phyloP scores from a whole-genome alignment of 306 rosid genomes.

The Adenanthera pavonina region DNA sequence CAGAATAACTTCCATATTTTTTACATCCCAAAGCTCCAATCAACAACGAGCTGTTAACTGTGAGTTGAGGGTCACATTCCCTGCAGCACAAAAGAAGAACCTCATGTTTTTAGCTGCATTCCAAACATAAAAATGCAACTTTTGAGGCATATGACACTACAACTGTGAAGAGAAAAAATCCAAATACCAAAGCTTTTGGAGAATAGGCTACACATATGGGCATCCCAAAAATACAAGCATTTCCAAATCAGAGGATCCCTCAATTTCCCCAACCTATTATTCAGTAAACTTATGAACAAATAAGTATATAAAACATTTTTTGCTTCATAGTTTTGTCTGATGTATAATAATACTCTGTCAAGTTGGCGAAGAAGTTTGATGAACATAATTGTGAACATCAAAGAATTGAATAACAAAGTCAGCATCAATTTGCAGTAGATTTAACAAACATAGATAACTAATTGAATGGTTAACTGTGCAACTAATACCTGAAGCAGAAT shows the following conservation, averaged over 20 bases:
- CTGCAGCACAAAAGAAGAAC: slow-evolving; percentile 46
- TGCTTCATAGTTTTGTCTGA: neutral
- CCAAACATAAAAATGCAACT: neutral
- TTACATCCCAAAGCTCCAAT: slow-evolving; percentile 39
- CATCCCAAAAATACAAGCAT: neutral
- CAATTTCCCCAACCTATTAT: neutral
- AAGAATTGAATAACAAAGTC: neutral
- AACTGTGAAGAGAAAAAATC: neutral
- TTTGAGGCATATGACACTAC: neutral
- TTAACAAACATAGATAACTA: slow-evolving; percentile 10
- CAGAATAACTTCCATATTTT: slow-evolving; percentile 9
- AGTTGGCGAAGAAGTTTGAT: neutral
- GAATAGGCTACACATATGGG: neutral
- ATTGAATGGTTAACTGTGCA: slow-evolving; percentile 6
- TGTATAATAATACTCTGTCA: slow-evolving; percentile 23
- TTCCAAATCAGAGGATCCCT: neutral
- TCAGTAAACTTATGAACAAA: neutral
- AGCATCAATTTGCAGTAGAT: slow-evolving; percentile 3
- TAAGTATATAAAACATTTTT: neutral
- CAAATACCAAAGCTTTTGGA: neutral
- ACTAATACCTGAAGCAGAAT: slow-evolving; percentile 48
- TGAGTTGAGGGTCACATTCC: slow-evolving; percentile 43
- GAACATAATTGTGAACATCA: slow-evolving; percentile 16
- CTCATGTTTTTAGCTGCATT: slow-evolving; percentile 2
- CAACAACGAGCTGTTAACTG: slow-evolving; percentile 48